Percentiles rank a stretch among this genome's conserved stretches.
These are phyloP conservation scores for Pseudogymnoascus sp. DNA, from an alignment of 2,329 filamentous ascomycete species.

Conservation along the genomic window DNA sequence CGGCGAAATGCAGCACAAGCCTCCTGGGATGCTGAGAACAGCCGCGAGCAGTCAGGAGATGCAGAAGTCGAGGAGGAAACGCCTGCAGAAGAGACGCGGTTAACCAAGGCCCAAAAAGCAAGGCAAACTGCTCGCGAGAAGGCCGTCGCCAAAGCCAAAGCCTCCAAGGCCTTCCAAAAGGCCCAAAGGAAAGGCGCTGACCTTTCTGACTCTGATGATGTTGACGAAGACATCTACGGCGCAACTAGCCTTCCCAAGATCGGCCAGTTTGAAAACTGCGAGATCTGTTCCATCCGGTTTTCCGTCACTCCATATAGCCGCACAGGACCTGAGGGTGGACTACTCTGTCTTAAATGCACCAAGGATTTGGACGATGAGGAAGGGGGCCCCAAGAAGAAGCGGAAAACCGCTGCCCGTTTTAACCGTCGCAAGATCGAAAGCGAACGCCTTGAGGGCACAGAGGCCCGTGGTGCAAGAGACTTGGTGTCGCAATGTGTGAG, in stretches of 20 bases:
- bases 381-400: constrained; percentile 51
- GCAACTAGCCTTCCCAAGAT: constrained; percentile 50
- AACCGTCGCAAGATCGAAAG: constrained; percentile 73
- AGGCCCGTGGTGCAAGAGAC: constrained; percentile 56
- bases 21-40: constrained; percentile 18
- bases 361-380: constrained; percentile 63
- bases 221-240: constrained; percentile 27
- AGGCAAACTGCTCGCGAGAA: constrained; percentile 40
- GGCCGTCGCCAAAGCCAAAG: constrained; percentile 54
- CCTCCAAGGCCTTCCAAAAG: constrained; percentile 50
- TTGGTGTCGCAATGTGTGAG: constrained; percentile 58
- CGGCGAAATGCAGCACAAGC: constrained; percentile 37
- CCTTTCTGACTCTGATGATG: constrained; percentile 35
- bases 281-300: constrained; percentile 76
- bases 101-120: constrained; percentile 25
- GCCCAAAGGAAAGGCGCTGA: constrained; percentile 23
- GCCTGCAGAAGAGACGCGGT: constrained; percentile 12
- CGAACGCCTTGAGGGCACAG: constrained; percentile 70
- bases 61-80: constrained; percentile 40
- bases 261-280: constrained; percentile 84
- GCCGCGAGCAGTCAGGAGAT: constrained; percentile 27
- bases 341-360: constrained; percentile 78
- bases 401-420: constrained; percentile 46
- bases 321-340: constrained; percentile 69
- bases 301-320: constrained; percentile 88